These are phyloP conservation scores for Chaetomiaceae sp. DNA, from an alignment of 2,329 filamentous ascomycete genomes.

Conservation along the genomic window DNA sequence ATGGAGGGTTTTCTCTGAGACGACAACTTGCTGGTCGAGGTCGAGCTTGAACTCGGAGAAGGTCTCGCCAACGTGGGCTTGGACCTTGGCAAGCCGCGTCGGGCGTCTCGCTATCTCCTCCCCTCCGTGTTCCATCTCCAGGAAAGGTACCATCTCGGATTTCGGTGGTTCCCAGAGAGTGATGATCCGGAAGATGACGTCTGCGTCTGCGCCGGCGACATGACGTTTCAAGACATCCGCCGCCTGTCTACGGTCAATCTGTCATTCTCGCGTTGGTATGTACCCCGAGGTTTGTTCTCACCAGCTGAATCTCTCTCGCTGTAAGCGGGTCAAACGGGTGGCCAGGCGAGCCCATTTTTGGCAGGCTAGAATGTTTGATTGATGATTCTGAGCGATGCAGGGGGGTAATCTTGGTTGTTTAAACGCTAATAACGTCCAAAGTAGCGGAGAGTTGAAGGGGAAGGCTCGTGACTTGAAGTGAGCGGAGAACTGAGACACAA, in stretches of 20 bases:
- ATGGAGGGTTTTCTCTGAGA: slow-evolving; percentile 32
- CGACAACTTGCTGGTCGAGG: slow-evolving; percentile 26
- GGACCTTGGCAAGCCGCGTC: slow-evolving; percentile 38
- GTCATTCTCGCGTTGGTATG: neutral
- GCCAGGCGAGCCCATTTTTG: neutral
- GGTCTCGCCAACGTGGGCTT: slow-evolving; percentile 32
- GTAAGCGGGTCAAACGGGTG: slow-evolving; percentile 14
- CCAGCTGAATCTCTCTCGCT: slow-evolving; percentile 9
- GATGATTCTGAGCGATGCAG: too few species aligned
- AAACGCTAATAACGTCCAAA: too few species aligned
- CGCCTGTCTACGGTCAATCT: slow-evolving; percentile 5
- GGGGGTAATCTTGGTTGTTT: too few species aligned
- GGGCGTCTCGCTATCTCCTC: slow-evolving; percentile 28
- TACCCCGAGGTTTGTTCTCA: neutral
- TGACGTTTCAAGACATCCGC: slow-evolving; percentile 9
- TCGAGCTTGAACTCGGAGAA: slow-evolving; percentile 36
- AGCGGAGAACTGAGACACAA: neutral
- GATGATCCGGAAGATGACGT: slow-evolving; percentile 43
- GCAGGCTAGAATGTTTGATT: neutral
- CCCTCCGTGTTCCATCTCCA: slow-evolving; percentile 40
- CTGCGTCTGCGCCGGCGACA: neutral
- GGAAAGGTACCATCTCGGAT: slow-evolving; percentile 40
- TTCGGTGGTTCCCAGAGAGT: slow-evolving; percentile 49
- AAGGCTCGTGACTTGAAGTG: neutral
- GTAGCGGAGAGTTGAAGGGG: too few species aligned